Percentiles rank a stretch among this genome's conserved stretches.
Conservation (phyloP, 2,329 filamentous ascomycete genomes). For the Botrytis aclada region DNA sequence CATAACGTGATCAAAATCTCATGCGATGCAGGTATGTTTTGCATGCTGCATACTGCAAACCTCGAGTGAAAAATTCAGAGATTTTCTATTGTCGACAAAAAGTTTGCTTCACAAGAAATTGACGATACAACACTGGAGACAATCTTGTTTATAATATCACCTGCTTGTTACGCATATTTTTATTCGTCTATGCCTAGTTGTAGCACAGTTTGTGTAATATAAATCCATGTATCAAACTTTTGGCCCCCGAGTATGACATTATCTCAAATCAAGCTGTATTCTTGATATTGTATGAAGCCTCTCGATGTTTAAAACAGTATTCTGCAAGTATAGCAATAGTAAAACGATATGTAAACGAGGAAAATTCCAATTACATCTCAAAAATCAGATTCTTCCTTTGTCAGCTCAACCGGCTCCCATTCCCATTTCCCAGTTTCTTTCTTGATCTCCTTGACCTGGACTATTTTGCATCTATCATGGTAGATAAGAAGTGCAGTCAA, state of each 20-base stretch:
- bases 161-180: not conserved
- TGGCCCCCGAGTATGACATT: not conserved
- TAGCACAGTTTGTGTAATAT: constrained; percentile 1
- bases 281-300: not conserved
- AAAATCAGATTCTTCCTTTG: not conserved
- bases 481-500: not conserved
- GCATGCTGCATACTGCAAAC: constrained; percentile 28
- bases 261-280: not conserved
- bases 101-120: not conserved
- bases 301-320: not conserved
- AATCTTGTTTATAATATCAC: not conserved
- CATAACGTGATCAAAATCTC: constrained; percentile 34
- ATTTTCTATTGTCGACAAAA: not conserved
- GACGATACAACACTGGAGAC: not conserved
- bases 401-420: not conserved
- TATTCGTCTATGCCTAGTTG: not conserved
- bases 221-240: not conserved
- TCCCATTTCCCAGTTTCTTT: not conserved
- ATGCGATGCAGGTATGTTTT: constrained; percentile 37
- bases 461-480: not conserved
- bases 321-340: too few relatives aligned
- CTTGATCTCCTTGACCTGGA: not conserved
- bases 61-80: not conserved
- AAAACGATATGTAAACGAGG: not conserved
- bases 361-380: not conserved